phyloP scores from a whole-genome alignment of 192 early-diverging fungal species.

The Powellomyces hirtus region DNA sequence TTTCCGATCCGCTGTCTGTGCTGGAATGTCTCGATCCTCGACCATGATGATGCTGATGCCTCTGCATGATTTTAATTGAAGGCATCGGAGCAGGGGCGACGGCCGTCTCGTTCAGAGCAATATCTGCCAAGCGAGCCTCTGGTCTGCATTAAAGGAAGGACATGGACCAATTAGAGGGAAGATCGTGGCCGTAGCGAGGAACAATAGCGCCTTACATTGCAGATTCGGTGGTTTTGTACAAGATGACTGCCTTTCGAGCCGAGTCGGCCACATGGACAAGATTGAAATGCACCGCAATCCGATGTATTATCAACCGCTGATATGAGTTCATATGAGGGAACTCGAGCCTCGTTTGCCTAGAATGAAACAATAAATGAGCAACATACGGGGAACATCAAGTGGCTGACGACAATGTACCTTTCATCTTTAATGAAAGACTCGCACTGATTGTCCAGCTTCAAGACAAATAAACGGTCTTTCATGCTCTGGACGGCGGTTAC shows the following conservation, averaged over 20 bases:
- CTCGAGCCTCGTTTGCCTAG: constrained; percentile 55
- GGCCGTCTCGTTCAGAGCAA: background rate
- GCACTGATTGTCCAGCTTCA: constrained; percentile 67
- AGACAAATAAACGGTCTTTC: constrained; percentile 64
- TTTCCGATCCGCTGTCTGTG: constrained; percentile 28
- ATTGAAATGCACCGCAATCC: constrained; percentile 66
- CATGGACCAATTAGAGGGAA: too few relatives aligned
- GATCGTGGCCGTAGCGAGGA: too few relatives aligned
- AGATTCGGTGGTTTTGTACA: constrained; percentile 56
- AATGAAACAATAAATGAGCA: background rate
- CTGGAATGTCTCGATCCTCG: constrained; percentile 19
- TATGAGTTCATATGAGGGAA: constrained; percentile 72
- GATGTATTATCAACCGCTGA: constrained; percentile 71
- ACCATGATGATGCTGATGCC: constrained; percentile 40
- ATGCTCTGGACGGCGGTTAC: constrained; percentile 59
- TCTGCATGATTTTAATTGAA: constrained; percentile 40
- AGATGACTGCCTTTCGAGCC: constrained; percentile 47
- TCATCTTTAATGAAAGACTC: constrained; percentile 57
- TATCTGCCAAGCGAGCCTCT: constrained; percentile 6
- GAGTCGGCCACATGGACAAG: constrained; percentile 61
- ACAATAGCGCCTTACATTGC: constrained; percentile 53
- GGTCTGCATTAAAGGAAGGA: too few relatives aligned
- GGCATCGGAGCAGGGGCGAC: constrained; percentile 30
- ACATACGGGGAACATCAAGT: background rate
- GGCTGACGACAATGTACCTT: constrained; percentile 34